Base-by-base conservation (phyloP, 768 basidiomycete species). In the Pleurotus eryngii region DNA sequence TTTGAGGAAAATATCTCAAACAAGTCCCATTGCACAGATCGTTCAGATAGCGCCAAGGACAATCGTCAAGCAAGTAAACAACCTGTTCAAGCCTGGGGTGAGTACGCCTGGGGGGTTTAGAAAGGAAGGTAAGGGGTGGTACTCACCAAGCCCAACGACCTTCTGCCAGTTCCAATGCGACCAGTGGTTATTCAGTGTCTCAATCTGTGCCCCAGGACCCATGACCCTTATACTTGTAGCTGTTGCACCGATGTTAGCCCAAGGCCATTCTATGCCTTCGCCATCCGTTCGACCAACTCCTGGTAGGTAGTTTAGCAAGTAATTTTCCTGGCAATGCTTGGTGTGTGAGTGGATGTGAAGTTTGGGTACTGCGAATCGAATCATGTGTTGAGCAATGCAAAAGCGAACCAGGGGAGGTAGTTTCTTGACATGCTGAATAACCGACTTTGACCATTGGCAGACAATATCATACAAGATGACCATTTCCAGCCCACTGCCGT, bases 161-260 rank as follows among this genome's bases (percentile, higher is more conserved):
- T 72, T 73, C 15, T 55, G 50, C 66, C 68, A 72, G 43, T 73
- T 73, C 46, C 59, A 63, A 24, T 63, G 60, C 0, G 58, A 62
- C 53, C 66, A 72, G 20, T 69, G 67, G 24, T 64, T 63, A 49
- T 72, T 67, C 1, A 74, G 30, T 0, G 56, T 60, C 22, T 72
- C 68, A 0, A 61, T 57, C 1, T 68, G 57, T 4, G 64, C 65
- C 2, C 70, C 71, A 5, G 69, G 67, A 5, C 72, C 73, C 75
- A 77, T 76, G 61, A 73, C 73, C 26, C 62, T 58, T 1, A 72
- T 73, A 39, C 71, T 71, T 5, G 55, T 20, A 7, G 72, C 65
- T 0, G 67, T 26, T 0, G 59, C 60, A 53, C 74, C 71, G 11
- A 67, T 60, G 17, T 62, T 37, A 0, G 70, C 60, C 72, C 72